Evolutionary conservation across 306 rosid genomes (phyloP), one percentile per base, ranked within the genome.

Genomic region (Oxytropis ochrocephala): DNA sequence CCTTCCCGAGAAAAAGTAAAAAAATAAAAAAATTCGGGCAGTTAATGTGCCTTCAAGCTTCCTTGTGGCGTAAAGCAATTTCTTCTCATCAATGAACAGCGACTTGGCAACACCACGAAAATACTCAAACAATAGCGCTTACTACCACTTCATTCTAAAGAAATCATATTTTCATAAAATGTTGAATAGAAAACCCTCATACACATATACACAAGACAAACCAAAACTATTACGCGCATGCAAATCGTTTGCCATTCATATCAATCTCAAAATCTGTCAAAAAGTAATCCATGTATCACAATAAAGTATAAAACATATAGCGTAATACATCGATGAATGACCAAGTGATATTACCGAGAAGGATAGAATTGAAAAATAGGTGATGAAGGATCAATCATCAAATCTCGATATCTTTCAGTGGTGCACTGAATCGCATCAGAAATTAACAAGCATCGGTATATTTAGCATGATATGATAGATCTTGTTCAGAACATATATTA

Each of bases 161-260:
- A 62, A 19, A 24, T 24, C 29, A 24, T 24, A 24, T 24, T 24
- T 70, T 33, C 21, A 69, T 44, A 67, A 32, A 29, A 30, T 61
- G 38, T 64, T 46, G 46, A 9, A 48, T 6, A 27, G 32, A 67
- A 53, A 12, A 53, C 1, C 41, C 6, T 35, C 11, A 14, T 12
- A 73, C 7, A 30, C 21, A 51, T 3, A 14, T 51, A 42, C 11
- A 44, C 21, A 33, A 13, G 46, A 46, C 66, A 53, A 13, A 18
- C 44, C 50, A 66, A 43, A 24, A 17, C 39, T 4, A 21, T 33
- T 84, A 94, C 98, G 96, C 90, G 98, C 98, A 94, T 3, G 91
- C 82, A 84, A 84, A 94, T 70, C 90, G 87, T 89, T 94, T 90
- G 30, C 98, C 98, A 85, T 94, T 90, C 98, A 94, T 94, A 81